Evolutionary conservation across 2,329 filamentous ascomycete species (phyloP).

Genomic region (Calonectria multiphialidica): DNA sequence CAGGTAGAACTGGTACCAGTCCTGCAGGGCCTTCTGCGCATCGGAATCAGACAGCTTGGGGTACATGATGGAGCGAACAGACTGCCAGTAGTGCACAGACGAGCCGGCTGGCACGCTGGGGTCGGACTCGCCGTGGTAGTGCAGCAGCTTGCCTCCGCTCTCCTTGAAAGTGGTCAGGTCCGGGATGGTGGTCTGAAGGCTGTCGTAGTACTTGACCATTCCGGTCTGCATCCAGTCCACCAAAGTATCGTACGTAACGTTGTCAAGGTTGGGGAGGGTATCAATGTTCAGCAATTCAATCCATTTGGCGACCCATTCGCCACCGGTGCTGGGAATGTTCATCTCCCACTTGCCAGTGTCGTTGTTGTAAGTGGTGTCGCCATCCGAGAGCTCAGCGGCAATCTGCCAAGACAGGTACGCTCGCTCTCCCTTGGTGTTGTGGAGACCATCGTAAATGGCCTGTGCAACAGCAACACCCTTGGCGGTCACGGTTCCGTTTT

Average conservation of each 20-base stretch:
- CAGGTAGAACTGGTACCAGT: slow-evolving; percentile 69
- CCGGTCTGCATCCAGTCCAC: slow-evolving; percentile 64
- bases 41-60: slow-evolving; percentile 45
- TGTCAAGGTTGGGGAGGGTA: slow-evolving; percentile 56
- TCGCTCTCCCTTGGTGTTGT: slow-evolving; percentile 48
- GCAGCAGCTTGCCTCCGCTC: slow-evolving; percentile 66
- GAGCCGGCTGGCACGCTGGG: slow-evolving; percentile 63
- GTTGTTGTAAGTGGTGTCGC: slow-evolving; percentile 47
- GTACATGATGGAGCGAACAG: slow-evolving; percentile 62
- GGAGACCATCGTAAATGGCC: slow-evolving; percentile 48
- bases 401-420: slow-evolving; percentile 52
- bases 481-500: slow-evolving; percentile 50
- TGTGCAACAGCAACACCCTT: slow-evolving; percentile 50
- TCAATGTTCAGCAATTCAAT: slow-evolving; percentile 54
- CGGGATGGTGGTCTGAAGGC: slow-evolving; percentile 65
- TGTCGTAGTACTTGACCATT: slow-evolving; percentile 61
- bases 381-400: slow-evolving; percentile 48
- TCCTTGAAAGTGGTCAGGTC: slow-evolving; percentile 64
- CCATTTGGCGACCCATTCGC: slow-evolving; percentile 54
- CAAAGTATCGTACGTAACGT: slow-evolving; percentile 68
- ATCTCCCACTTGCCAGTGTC: slow-evolving; percentile 49
- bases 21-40: slow-evolving; percentile 55
- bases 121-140: slow-evolving; percentile 70
- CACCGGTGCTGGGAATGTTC: slow-evolving; percentile 46
- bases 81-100: slow-evolving; percentile 67